Evolutionary conservation across 1,139 yeast genomes (phyloP).

Genomic region (Magnusiomyces ingens): DNA sequence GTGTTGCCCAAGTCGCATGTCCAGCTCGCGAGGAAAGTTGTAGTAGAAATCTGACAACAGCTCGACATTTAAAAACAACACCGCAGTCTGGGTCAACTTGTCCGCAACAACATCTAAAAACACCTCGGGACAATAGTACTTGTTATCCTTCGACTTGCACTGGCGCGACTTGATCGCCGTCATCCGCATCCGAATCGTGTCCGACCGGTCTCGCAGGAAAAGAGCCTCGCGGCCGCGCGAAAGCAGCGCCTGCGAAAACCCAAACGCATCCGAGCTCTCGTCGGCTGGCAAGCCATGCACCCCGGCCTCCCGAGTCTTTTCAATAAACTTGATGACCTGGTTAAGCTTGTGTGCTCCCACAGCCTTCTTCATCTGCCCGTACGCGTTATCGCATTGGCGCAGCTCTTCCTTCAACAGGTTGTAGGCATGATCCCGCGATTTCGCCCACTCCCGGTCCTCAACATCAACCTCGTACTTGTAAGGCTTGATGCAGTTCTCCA

Average conservation of each 20-base stretch:
- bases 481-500: slow-evolving; percentile 96
- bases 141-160: slow-evolving; percentile 73
- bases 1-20: slow-evolving; percentile 57
- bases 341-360: slow-evolving; percentile 78
- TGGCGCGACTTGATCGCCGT: slow-evolving; percentile 67
- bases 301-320: slow-evolving; percentile 40
- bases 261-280: slow-evolving; percentile 55
- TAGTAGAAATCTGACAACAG: slow-evolving; percentile 89
- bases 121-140: slow-evolving; percentile 89
- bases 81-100: slow-evolving; percentile 87
- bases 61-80: slow-evolving; percentile 87
- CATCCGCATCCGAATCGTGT: slow-evolving; percentile 65
- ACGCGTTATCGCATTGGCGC: slow-evolving; percentile 69
- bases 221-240: slow-evolving; percentile 73
- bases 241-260: slow-evolving; percentile 65
- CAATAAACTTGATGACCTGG: slow-evolving; percentile 73
- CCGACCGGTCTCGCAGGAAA: slow-evolving; percentile 72
- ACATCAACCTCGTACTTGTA: slow-evolving; percentile 94
- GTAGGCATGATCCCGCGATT: slow-evolving; percentile 73
- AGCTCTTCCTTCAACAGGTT: slow-evolving; percentile 74
- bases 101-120: slow-evolving; percentile 90
- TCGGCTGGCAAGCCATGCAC: slow-evolving; percentile 31
- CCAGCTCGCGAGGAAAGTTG: slow-evolving; percentile 91
- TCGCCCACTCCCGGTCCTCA: slow-evolving; percentile 89
- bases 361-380: slow-evolving; percentile 53